Evolutionary conservation across 208 protist species (phyloP).

Genomic region (Leishmania guyanensis): DNA sequence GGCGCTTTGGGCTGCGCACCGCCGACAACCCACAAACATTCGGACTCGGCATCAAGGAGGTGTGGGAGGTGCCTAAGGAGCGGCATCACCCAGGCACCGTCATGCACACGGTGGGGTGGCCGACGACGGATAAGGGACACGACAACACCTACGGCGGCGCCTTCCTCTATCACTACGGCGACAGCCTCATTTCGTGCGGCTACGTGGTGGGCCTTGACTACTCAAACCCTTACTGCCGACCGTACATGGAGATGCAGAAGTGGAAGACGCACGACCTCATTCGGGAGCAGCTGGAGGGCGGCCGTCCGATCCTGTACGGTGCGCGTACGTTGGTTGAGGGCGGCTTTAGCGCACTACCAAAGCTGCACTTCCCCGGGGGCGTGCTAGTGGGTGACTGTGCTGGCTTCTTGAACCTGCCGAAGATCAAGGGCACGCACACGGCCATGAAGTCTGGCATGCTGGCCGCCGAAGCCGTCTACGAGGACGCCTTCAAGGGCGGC

Average conservation of each 20-base stretch:
- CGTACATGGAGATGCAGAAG: constrained; percentile 97
- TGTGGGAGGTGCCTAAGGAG: constrained; percentile 95
- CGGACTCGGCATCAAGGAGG: constrained; percentile 97
- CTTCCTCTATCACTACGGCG: constrained; percentile 97
- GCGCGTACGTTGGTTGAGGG: constrained; percentile 97
- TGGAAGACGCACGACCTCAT: constrained; percentile 94
- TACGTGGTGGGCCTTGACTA: constrained; percentile 98
- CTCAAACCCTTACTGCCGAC: constrained; percentile 94
- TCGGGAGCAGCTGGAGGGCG: constrained; percentile 87
- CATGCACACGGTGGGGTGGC: constrained; percentile 96
- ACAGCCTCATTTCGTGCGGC: constrained; percentile 90
- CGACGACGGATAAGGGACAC: constrained; percentile 83
- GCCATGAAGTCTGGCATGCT: constrained; percentile 96
- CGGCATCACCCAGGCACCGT: constrained; percentile 89
- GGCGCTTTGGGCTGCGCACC: constrained; percentile 85
- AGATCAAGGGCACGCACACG: constrained; percentile 98
- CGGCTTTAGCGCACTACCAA: constrained; percentile 94
- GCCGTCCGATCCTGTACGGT: constrained; percentile 93
- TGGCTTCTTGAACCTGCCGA: constrained; percentile 97
- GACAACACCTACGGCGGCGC: constrained; percentile 95
- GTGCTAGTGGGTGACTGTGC: constrained; percentile 96
- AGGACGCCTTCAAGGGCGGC: constrained; percentile 64
- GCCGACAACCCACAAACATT: constrained; percentile 93
- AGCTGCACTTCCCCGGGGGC: constrained; percentile 95
- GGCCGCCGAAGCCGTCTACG: constrained; percentile 89